phyloP scores from a whole-genome alignment of 2,329 filamentous ascomycete species.

The Aspergillus neoniger region DNA sequence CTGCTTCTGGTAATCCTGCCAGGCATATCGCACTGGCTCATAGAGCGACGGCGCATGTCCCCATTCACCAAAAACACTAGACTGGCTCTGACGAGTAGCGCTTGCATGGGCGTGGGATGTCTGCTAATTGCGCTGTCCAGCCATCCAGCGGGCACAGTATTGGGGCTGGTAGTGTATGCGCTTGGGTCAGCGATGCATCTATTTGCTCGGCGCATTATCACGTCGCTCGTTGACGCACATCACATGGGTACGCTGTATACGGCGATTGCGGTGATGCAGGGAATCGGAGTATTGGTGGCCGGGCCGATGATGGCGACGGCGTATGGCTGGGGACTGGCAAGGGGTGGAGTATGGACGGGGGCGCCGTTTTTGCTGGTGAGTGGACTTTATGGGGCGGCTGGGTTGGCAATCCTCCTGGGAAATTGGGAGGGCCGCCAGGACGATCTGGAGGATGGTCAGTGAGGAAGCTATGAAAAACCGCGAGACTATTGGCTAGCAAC shows the following conservation, averaged over 20 bases:
- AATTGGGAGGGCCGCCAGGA: neutral
- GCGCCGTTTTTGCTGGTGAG: neutral
- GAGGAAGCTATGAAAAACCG: neutral
- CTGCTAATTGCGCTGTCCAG: neutral
- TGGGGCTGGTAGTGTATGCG: slow-evolving; percentile 26
- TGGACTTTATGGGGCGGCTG: neutral
- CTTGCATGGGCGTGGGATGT: neutral
- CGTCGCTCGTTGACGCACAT: slow-evolving; percentile 27
- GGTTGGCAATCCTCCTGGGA: neutral
- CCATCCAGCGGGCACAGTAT: slow-evolving; percentile 13
- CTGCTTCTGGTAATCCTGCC: neutral
- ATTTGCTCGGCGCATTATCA: slow-evolving; percentile 29
- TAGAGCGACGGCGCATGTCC: neutral
- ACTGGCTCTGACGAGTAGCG: neutral
- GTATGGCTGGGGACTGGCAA: neutral
- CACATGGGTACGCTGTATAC: slow-evolving; percentile 34
- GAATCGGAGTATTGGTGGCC: slow-evolving; percentile 25
- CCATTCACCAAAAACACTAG: neutral
- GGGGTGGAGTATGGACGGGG: neutral
- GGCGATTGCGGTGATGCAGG: slow-evolving; percentile 26
- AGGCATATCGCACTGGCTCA: neutral
- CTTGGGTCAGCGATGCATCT: slow-evolving; percentile 27
- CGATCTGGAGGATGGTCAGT: neutral
- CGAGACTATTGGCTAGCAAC: neutral
- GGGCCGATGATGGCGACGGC: slow-evolving; percentile 18